A percentile compares a stretch with the other conserved stretches of the same genome.
Conservation (phyloP, 805 yeast species). For the Myxozyma neglecta region DNA sequence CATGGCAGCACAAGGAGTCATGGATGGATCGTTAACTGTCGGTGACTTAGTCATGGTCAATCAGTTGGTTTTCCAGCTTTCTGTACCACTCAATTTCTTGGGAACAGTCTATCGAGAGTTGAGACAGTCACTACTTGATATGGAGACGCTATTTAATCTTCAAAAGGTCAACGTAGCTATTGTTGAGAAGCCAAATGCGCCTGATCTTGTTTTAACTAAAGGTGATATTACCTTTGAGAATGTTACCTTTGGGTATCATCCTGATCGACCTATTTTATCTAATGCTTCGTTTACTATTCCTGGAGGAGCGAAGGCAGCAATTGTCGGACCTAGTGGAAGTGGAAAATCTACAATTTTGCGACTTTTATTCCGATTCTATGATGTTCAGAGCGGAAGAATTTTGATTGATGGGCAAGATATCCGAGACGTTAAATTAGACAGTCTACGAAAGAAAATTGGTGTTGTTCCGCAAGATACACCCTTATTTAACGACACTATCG, state of each 20-base stretch:
- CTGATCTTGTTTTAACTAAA: constrained; percentile 58
- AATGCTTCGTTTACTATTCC: constrained; percentile 85
- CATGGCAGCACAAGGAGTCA: constrained; percentile 88
- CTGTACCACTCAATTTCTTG: constrained; percentile 89
- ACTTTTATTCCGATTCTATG: constrained; percentile 86
- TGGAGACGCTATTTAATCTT: constrained; percentile 89
- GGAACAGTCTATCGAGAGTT: constrained; percentile 95
- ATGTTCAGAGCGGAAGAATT: constrained; percentile 73
- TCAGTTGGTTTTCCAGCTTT: constrained; percentile 92
- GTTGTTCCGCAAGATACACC: constrained; percentile 99
- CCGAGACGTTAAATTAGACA: constrained; percentile 67
- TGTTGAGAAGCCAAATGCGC: constrained; percentile 61
- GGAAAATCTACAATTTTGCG: constrained; percentile 90
- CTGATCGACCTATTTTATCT: constrained; percentile 78
- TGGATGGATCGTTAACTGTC: constrained; percentile 75
- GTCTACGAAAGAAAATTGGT: constrained; percentile 73
- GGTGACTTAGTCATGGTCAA: constrained; percentile 94
- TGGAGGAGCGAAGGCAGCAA: constrained; percentile 86
- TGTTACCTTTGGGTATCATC: constrained; percentile 89
- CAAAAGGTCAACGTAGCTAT: constrained; percentile 73
- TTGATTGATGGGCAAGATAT: constrained; percentile 88
- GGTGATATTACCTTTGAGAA: constrained; percentile 87
- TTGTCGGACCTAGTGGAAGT: constrained; percentile 95
- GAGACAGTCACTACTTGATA: constrained; percentile 88
- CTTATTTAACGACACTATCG: constrained; percentile 82